phyloP scores from a whole-genome alignment of 2,329 filamentous ascomycete species.

The Trichoderma oligosporum region DNA sequence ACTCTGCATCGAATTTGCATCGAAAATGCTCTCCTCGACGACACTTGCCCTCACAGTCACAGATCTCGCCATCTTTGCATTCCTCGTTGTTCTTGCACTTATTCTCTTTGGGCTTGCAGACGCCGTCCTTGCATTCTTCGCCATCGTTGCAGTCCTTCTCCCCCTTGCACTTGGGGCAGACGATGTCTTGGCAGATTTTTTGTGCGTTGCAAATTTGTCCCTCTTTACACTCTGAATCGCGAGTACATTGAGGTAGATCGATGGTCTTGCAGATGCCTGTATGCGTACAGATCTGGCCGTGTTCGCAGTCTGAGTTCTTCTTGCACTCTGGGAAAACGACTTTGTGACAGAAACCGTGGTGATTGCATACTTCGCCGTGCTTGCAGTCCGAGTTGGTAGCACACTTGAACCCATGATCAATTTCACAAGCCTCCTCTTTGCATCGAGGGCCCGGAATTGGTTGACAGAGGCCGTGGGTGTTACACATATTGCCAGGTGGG shows the following conservation, averaged over 20 bases:
- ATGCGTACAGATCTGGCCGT: neutral
- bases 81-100: neutral
- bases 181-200: neutral
- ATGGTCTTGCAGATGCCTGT: slow-evolving; percentile 6
- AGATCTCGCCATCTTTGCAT: slow-evolving; percentile 3
- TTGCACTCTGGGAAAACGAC: slow-evolving; percentile 12
- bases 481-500: slow-evolving; percentile 4
- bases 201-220: slow-evolving; percentile 5
- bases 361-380: slow-evolving; percentile 6
- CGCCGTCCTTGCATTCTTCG: neutral
- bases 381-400: slow-evolving; percentile 5
- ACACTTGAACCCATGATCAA: neutral
- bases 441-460: slow-evolving; percentile 6
- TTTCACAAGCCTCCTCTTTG: slow-evolving; percentile 3
- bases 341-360: slow-evolving; percentile 10
- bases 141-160: neutral
- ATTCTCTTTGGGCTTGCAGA: slow-evolving; percentile 4
- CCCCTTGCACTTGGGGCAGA: neutral
- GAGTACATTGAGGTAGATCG: neutral
- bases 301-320: slow-evolving; percentile 12
- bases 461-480: slow-evolving; percentile 4
- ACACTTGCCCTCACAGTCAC: slow-evolving; percentile 2
- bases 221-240: neutral
- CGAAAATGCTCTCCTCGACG: neutral
- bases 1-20: neutral